A percentile compares a stretch with the other conserved stretches of the same genome.
Evolutionary conservation across 1,139 yeast genomes (phyloP).

Genomic region (Nematodospora anomalae): DNA sequence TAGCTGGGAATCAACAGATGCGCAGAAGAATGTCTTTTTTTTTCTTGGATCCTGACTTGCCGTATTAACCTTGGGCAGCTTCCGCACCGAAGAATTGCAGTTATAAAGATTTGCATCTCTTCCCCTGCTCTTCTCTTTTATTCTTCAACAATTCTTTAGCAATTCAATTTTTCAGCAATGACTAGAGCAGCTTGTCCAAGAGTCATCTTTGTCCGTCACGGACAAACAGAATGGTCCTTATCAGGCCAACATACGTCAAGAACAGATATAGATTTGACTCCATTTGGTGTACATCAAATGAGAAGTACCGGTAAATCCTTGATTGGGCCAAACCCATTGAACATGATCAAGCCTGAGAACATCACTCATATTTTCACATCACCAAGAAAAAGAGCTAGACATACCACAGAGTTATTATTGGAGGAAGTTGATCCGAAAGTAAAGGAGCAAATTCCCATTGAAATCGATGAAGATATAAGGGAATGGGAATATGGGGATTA

Average conservation of each 20-base stretch:
- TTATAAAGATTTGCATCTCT: too few species aligned
- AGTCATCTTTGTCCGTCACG: constrained; percentile 78
- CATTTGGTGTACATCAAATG: constrained; percentile 77
- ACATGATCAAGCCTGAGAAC: constrained; percentile 62
- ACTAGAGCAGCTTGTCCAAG: constrained; percentile 57
- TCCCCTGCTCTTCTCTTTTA: too few species aligned
- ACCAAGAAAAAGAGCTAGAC: constrained; percentile 77
- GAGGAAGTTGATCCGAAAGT: constrained; percentile 50
- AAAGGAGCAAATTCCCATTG: constrained; percentile 41
- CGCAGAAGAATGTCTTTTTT: too few species aligned
- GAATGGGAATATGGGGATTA: constrained; percentile 98
- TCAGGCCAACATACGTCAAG: constrained; percentile 87
- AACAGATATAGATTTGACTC: constrained; percentile 79
- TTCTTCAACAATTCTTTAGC: too few species aligned
- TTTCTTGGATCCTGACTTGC: too few species aligned
- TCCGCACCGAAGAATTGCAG: too few species aligned
- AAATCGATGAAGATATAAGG: constrained; percentile 67
- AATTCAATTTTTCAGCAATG: too few species aligned
- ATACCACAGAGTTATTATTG: constrained; percentile 63
- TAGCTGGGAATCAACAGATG: too few species aligned
- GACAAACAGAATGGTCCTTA: constrained; percentile 95
- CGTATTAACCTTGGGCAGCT: too few species aligned
- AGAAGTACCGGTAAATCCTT: constrained; percentile 67
- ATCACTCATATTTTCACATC: constrained; percentile 70
- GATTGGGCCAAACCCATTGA: constrained; percentile 53